Evolutionary conservation across 176 grass and related monocot genomes (phyloP).

Genomic region (Juncus effusus): DNA sequence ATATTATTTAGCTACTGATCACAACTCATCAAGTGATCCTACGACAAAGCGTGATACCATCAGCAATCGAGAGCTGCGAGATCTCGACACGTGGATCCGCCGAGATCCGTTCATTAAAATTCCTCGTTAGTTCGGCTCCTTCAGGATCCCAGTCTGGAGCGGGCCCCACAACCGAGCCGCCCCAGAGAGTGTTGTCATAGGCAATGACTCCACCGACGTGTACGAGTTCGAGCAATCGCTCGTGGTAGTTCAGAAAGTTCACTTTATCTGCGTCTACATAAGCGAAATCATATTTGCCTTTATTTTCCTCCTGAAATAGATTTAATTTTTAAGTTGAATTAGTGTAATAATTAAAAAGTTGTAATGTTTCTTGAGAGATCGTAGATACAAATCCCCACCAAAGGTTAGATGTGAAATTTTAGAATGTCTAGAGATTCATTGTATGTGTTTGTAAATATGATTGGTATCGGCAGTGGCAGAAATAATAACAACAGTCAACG

Average conservation of each 20-base stretch:
- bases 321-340: neutral
- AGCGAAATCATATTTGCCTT: constrained; percentile 49
- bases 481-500: no score
- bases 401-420: no score
- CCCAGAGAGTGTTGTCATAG: constrained; percentile 78
- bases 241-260: constrained; percentile 54
- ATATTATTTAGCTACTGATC: no score
- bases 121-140: neutral
- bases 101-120: constrained; percentile 35
- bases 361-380: no score
- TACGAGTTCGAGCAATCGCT: constrained; percentile 39
- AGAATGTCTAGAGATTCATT: no score
- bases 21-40: constrained; percentile 34
- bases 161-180: constrained; percentile 38
- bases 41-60: constrained; percentile 71
- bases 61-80: constrained; percentile 56
- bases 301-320: constrained; percentile 26
- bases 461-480: no score
- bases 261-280: constrained; percentile 67
- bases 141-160: neutral
- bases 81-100: constrained; percentile 41
- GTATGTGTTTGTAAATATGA: no score
- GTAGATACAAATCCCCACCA: no score
- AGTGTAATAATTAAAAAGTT: no score
- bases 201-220: constrained; percentile 45